Evolutionary conservation across 768 basidiomycete genomes (phyloP).

Genomic region (Calocybe cyanea): DNA sequence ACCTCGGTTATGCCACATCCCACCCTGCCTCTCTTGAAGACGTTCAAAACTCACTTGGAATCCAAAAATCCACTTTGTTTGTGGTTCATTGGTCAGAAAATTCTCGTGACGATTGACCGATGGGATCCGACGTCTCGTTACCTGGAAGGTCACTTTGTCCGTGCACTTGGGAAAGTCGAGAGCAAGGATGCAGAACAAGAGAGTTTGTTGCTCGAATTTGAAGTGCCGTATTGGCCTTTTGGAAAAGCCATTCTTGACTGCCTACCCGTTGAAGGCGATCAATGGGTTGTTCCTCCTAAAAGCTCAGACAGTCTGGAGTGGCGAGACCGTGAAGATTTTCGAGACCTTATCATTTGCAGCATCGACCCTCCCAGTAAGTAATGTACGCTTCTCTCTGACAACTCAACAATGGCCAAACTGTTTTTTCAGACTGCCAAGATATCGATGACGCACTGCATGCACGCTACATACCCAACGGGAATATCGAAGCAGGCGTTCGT

Average conservation of each 20-base stretch:
- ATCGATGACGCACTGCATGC: no score
- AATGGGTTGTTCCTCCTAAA: constrained; percentile 90
- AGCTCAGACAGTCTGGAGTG: constrained; percentile 45
- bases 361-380: no score
- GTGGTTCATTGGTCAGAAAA: constrained; percentile 92
- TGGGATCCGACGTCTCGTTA: constrained; percentile 89
- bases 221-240: constrained; percentile 94
- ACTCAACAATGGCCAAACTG: no score
- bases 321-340: constrained; percentile 87
- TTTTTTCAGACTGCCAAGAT: no score
- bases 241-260: constrained; percentile 92
- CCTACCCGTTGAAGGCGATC: constrained; percentile 83
- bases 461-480: no score
- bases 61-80: no score
- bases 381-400: no score
- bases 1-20: no score
- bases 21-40: no score
- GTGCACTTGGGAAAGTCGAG: constrained; percentile 85
- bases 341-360: no score
- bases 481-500: no score
- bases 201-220: constrained; percentile 88
- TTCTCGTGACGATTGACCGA: constrained; percentile 90
- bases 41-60: no score
- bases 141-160: constrained; percentile 96
- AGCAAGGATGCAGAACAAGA: constrained; percentile 97